Conservation (phyloP, 257 asterid genomes). For the Rhazya stricta region DNA sequence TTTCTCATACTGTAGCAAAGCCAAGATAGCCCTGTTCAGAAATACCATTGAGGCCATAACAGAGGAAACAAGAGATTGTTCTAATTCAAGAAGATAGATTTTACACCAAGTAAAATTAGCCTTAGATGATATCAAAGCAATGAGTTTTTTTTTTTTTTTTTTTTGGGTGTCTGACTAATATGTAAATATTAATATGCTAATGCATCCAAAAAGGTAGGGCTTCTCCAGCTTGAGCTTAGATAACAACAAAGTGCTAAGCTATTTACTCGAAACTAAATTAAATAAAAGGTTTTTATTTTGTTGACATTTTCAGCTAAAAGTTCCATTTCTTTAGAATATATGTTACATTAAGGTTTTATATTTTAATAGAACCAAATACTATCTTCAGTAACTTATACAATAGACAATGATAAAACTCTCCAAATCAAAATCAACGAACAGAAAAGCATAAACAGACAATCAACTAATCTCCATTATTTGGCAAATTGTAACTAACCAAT, state of each 20-base stretch:
- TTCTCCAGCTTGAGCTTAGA: not conserved
- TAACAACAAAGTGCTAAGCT: not conserved
- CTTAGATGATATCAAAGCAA: not conserved
- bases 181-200: not conserved
- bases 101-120: not conserved
- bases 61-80: not conserved
- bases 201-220: not conserved
- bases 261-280: not conserved
- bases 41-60: not conserved
- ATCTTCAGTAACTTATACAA: too few relatives aligned
- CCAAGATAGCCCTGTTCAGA: not conserved
- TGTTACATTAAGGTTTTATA: not conserved
- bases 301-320: not conserved
- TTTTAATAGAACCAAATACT: not conserved
- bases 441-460: not conserved
- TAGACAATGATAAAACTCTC: not conserved
- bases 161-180: not conserved
- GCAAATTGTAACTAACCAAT: not conserved
- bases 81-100: not conserved
- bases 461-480: not conserved
- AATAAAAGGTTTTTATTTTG: not conserved
- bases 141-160: too few relatives aligned
- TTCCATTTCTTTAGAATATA: not conserved
- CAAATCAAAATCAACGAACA: not conserved
- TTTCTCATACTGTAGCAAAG: too few relatives aligned